Evolutionary conservation across 2,329 filamentous ascomycete species (phyloP).

Genomic region (Thelonectria discophora): DNA sequence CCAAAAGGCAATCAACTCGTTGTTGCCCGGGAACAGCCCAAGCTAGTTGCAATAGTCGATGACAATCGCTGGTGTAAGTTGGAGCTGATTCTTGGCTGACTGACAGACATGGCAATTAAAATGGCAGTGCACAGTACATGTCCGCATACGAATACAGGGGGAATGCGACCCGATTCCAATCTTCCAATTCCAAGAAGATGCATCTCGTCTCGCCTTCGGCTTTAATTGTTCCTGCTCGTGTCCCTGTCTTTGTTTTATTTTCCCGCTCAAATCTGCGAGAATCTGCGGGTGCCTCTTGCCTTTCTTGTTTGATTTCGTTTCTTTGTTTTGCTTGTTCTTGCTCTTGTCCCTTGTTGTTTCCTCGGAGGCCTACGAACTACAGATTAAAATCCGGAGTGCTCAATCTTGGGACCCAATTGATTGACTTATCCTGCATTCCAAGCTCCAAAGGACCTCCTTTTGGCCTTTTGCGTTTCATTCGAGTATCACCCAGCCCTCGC

Average conservation of each 20-base stretch:
- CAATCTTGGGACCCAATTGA: no score
- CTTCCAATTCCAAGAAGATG: slow-evolving; percentile 2
- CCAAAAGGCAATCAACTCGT: not conserved
- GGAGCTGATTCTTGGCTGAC: slow-evolving; percentile 4
- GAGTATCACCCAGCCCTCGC: not conserved
- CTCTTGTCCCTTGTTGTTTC: no score
- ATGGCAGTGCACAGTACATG: no score
- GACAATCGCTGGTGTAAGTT: slow-evolving; percentile 14
- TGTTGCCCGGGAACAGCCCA: slow-evolving; percentile 1
- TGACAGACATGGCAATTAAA: not conserved
- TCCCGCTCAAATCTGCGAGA: no score
- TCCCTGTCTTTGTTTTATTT: not conserved
- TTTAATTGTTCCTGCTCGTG: not conserved
- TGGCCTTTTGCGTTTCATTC: slow-evolving; percentile 5
- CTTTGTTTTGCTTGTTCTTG: no score
- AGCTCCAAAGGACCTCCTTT: not conserved
- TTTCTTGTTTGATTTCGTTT: not conserved
- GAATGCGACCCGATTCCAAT: slow-evolving; percentile 7
- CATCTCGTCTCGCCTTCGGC: not conserved
- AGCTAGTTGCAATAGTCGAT: slow-evolving; percentile 14
- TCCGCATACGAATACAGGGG: no score
- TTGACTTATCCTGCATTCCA: no score
- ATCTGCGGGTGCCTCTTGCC: no score
- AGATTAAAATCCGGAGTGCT: no score
- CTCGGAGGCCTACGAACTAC: no score